Evolutionary conservation across 495 filamentous ascomycete species (phyloP), one percentile per base, ranked within the genome.

Genomic region (Lasiosphaeris hirsuta): DNA sequence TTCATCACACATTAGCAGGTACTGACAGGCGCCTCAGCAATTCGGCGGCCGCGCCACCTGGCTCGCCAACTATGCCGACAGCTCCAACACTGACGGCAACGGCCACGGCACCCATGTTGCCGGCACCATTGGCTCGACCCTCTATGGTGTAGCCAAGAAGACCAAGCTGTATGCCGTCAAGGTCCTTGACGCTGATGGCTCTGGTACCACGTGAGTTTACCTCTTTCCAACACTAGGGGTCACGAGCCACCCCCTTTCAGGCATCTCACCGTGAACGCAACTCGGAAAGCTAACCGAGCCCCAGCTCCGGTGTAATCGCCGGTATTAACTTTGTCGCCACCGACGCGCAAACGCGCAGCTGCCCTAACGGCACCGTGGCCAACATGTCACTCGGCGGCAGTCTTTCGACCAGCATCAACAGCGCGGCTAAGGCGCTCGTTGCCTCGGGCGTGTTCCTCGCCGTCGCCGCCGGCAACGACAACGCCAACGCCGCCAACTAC

Each of bases 321-420:
- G 76, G 76, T 62, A 79, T 79, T 57, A 76, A 79, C 71, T 78
- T 64, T 51, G 76, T 76, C 19, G 63, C 70, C 40, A 54, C 60
- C 18, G 74, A 79, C 59, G 57, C 62, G 36, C 19, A 60, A 58
- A 73, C 62, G 19, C 68, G 71, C 54, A 65, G 43, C 57, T 77
- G 75, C 71, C 69, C 73, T 51, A 71, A 71, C 50, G 73, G 75
- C 53, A 56, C 60, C 44, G 76, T 79, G 13, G 75, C 71, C 61
- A 79, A 79, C 73, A 82, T 85, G 80, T 81, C 78, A 36, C 75
- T 85, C 19, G 77, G 77, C 50, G 85, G 85, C 55, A 59, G 65
- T 48, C 71, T 64, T 67, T 86, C 84, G 18, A 57, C 74, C 14
- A 68, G 82, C 30, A 69, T 81, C 60, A 85, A 84, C 75, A 68